Base-by-base conservation (phyloP, 73 alveolate genomes). In the Paramecium pentaurelia region DNA sequence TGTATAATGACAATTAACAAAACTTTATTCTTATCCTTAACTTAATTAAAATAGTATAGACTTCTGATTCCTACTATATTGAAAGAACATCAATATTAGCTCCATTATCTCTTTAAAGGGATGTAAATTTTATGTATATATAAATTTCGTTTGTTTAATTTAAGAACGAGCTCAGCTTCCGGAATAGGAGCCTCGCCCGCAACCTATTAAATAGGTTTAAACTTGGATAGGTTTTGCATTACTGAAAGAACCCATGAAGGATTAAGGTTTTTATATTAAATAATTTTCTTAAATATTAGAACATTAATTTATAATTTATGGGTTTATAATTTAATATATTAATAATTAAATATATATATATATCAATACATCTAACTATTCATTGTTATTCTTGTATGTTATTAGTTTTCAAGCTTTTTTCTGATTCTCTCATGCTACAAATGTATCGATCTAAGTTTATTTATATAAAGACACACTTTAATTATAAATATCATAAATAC, bases 151-250 rank as follows among this genome's bases (percentile, higher is more conserved):
- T 73, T 73, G 87, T 73, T 73, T 73, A 73, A 73, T 37, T 30
- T 4, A 36, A 37, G 40, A 73, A 73, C 87, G 87, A 73, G 87
- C 60, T 73, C n/a, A 40, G 87, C 87, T 73, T 32, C 87, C 87
- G 87, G 87, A 73, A 73, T 73, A 73, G 87, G 87, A 73, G 87
- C 87, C 87, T 73, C 6, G 87, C 87, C 87, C 87, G 87, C 87
- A 73, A 73, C 87, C 87, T 40, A 73, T 73, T 73, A 73, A 36
- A 73, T 73, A 73, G 87, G 87, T 73, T 73, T 73, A 73, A 38
- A 73, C 87, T 73, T 73, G 87, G 87, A 73, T 73, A 73, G 22
- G 40, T 68, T 68, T 68, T 54, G 70, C 22, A 18, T 18, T 2
- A 54, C 18, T 54, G 3, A 18, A 16, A n/a, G 70, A 54, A 54